Evolutionary conservation across 768 basidiomycete species (phyloP), one percentile per base, ranked within the genome.

Genomic region (Thelephora ganbajun): DNA sequence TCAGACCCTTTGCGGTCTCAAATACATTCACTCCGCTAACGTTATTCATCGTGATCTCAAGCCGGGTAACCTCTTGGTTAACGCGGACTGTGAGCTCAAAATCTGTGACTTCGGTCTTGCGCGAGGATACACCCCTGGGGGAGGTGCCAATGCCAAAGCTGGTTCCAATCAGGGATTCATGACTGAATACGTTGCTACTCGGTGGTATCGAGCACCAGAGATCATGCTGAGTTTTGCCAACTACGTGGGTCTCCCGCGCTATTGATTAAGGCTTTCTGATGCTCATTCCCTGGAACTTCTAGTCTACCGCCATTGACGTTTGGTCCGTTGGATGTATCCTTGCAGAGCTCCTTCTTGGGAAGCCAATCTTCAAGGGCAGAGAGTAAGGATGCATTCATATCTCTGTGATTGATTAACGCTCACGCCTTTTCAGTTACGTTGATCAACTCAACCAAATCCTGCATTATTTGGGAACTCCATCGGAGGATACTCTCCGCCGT

Each of bases 31-130:
- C 66, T 93, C 90, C 42, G 92, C 93, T 33, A 94, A 96, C 56
- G 93, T 96, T n/a, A 73, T 96, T 39, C 93, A 97, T 63, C 83
- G 93, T 41, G 92, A 97, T 62, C 74, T 97, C 50, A 96, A 96
- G 59, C 92, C 92, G 2, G 90, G 91, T 50, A 96, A 94, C 63
- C 71, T 92, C 19, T 80, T 96, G 49, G 94, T 98, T 53, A 98
- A 98, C 61, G 94, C 96, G 33, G 96, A 99, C 64, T 98, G 96
- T 59, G 90, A 93, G 61, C 79, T 94, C 60, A 93, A 96, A 70
- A 98, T 99, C 56, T 99, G 96, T 60, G 94, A 99, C 65, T 99
- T 99, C 62, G 96, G 96, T 41, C 77, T 99, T 35, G 94, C 96
- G 3, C 72, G 93, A 60, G 92, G 92, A 2, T 94, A 92, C 64